Evolutionary conservation across 139 green algal species (phyloP).

Genomic region (Nannochloris sp.): DNA sequence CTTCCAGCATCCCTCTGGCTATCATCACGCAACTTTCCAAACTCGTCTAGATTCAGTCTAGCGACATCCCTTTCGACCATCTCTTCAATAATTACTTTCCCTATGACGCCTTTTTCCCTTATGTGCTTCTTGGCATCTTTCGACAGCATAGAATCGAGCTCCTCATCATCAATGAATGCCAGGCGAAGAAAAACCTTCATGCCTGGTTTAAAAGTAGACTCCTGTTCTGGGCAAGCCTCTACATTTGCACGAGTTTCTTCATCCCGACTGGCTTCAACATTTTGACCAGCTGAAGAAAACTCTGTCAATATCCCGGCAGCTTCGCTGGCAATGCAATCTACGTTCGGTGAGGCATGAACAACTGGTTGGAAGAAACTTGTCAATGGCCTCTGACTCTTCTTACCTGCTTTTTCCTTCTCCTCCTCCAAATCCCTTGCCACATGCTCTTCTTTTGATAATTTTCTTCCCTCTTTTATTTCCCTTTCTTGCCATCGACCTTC

Average conservation of each 20-base stretch:
- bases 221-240: not conserved
- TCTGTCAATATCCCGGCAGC: not conserved
- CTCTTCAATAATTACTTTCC: not conserved
- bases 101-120: not conserved
- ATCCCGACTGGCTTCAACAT: not conserved
- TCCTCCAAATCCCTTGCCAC: not conserved
- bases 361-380: not conserved
- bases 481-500: not conserved
- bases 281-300: not conserved
- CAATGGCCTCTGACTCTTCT: not conserved
- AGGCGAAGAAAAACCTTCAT: constrained; percentile 4
- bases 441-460: not conserved
- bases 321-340: not conserved
- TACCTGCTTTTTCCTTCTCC: not conserved
- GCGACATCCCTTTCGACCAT: not conserved
- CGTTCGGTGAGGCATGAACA: not conserved
- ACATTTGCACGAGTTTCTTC: not conserved
- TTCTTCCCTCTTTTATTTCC: not conserved
- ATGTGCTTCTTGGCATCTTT: not conserved
- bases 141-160: not conserved
- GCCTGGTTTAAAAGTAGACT: not conserved
- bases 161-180: not conserved
- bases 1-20: not conserved
- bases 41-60: not conserved
- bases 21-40: not conserved